phyloP scores from a whole-genome alignment of 2,329 filamentous ascomycete genomes.

The Sclerotinia trifoliorum region DNA sequence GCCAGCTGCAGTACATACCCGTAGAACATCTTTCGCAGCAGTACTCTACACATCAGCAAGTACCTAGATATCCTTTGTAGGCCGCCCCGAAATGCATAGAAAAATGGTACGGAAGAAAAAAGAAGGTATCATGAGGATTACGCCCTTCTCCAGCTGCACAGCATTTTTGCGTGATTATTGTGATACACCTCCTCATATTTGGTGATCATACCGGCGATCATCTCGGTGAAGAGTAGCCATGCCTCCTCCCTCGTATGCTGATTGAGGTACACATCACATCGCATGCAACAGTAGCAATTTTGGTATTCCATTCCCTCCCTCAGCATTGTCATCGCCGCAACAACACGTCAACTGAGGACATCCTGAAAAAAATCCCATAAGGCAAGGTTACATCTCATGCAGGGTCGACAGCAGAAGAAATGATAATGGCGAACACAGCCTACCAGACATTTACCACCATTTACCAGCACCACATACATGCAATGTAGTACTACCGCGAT shows the following conservation, averaged over 20 bases:
- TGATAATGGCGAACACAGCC: constrained; percentile 10
- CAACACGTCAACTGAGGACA: neutral
- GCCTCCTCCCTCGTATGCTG: neutral
- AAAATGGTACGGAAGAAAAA: constrained; percentile 4
- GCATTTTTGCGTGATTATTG: neutral
- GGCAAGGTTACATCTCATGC: neutral
- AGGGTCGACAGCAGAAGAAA: neutral
- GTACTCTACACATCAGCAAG: neutral
- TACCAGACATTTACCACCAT: neutral
- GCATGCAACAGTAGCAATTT: constrained; percentile 10
- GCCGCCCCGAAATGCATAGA: neutral
- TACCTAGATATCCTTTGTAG: neutral
- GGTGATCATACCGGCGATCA: constrained; percentile 10
- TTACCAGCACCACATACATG: neutral
- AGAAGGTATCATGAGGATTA: constrained; percentile 2
- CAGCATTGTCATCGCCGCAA: neutral
- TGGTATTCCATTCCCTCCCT: neutral
- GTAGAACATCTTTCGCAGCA: neutral
- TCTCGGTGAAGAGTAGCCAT: constrained; percentile 20
- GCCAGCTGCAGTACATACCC: constrained; percentile 14
- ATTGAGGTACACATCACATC: constrained; percentile 18
- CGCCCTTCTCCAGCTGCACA: neutral
- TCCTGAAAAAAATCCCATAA: neutral
- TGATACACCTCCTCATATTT: constrained; percentile 7
- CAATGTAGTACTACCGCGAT: neutral